Evolutionary conservation across 805 yeast species (phyloP).

Genomic region (Scheffersomyces amazonensis): DNA sequence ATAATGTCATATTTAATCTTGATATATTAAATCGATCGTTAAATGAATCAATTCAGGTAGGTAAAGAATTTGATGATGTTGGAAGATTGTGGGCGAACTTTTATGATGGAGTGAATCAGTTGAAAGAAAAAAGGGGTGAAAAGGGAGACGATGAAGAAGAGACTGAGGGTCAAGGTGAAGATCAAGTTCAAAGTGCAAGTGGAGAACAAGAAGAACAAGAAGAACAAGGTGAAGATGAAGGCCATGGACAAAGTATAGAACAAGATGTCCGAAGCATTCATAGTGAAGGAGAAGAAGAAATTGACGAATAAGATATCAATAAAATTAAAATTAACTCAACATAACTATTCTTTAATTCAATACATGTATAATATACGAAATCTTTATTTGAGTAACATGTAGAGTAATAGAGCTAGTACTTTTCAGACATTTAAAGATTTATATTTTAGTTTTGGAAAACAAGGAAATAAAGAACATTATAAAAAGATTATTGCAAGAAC

Average conservation of each 20-base stretch:
- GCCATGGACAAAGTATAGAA: not conserved
- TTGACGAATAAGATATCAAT: not conserved
- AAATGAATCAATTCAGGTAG: constrained; percentile 67
- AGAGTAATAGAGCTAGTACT: too few species aligned
- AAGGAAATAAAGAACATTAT: too few species aligned
- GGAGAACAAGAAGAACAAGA: not conserved
- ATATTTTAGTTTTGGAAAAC: too few species aligned
- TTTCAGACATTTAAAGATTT: too few species aligned
- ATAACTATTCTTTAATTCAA: too few species aligned
- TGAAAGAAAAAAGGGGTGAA: constrained; percentile 6
- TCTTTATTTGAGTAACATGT: too few species aligned
- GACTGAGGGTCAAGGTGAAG: not conserved
- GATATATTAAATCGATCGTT: constrained; percentile 66
- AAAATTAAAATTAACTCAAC: too few species aligned
- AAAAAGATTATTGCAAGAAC: too few species aligned
- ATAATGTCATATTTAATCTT: constrained; percentile 60
- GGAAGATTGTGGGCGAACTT: constrained; percentile 69
- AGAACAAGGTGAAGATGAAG: not conserved
- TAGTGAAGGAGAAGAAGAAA: not conserved
- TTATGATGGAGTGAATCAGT: constrained; percentile 49
- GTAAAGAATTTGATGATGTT: constrained; percentile 71
- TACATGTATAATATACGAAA: too few species aligned
- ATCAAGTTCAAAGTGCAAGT: not conserved
- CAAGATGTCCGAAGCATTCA: not conserved
- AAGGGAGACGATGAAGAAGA: constrained; percentile 2